Evolutionary conservation across 257 asterid genomes (phyloP), one percentile per base, ranked within the genome.

Genomic region (Echium plantagineum): DNA sequence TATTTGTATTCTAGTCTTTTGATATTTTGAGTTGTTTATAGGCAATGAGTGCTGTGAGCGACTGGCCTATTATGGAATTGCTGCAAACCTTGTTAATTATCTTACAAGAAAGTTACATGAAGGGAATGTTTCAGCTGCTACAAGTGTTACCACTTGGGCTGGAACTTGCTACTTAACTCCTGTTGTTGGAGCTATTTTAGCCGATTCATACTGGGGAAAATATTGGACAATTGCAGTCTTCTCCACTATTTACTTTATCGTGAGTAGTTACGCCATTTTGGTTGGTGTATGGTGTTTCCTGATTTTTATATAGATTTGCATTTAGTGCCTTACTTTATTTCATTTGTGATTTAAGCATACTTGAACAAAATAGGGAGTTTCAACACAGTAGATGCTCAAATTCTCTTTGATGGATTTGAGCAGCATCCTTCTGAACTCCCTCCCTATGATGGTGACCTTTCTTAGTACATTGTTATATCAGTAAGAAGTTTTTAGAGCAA

Each of bases 201-300:
- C 98, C 3, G 97, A 89, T 80, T 93, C 98, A 38, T 89, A 80
- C 74, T 89, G 94, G 95, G 98, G 98, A 77, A 80, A 84, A 86
- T 93, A 93, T 71, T 93, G 98, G 98, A 93, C 97, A 1, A 89
- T 93, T 72, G 98, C 96, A 69, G 82, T 84, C 80, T 93, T 93
- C 80, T 93, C 98, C 74, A 81, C 86, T 13, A 75, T 86, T 65
- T 93, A 93, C 79, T 84, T 93, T 74, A 78, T 93, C 16, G 97
- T 86, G 76, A 80, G 60, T 28, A 35, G 46, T 35, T 35, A 35
- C 46, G 2, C 46, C 46, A 7, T 6, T 35, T 35, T 35, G 2
- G 46, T 8, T 35, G 46, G 9, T 35, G 12, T 0, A 35, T 35
- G 46, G 10, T 35, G 46, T 35, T 35, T 35, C 46, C 46, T 35